These are phyloP conservation scores for Neurospora sp. DNA, from an alignment of 495 filamentous ascomycete species.

Conservation along the genomic window DNA sequence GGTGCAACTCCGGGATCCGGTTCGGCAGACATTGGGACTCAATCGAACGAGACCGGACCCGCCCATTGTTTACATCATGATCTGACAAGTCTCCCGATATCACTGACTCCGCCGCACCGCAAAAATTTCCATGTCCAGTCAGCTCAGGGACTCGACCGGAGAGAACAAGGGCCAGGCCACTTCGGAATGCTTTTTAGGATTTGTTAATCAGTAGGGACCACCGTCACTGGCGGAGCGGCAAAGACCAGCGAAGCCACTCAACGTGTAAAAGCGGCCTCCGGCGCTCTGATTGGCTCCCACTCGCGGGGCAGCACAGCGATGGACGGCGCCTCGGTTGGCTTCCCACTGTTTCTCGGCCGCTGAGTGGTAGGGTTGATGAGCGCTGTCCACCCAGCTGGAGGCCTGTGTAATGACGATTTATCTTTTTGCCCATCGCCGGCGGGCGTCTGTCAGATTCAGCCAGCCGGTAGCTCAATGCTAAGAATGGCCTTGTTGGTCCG, in stretches of 20 bases:
- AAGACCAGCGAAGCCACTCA: slow-evolving; percentile 5
- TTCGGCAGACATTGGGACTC: too few species aligned
- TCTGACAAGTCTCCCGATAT: background rate
- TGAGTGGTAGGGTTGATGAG: background rate
- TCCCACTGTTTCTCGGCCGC: background rate
- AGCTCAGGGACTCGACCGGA: background rate
- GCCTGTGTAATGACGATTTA: background rate
- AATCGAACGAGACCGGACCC: background rate
- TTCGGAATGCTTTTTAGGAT: background rate
- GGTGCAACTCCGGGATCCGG: background rate
- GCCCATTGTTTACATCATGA: background rate
- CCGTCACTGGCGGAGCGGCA: background rate
- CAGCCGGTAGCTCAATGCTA: background rate
- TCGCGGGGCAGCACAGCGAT: slow-evolving; percentile 11
- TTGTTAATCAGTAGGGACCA: background rate
- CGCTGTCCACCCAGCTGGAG: background rate
- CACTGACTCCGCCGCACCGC: background rate
- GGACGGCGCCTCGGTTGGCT: background rate
- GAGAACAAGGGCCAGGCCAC: background rate
- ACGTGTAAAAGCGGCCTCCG: slow-evolving; percentile 7
- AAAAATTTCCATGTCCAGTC: slow-evolving; percentile 1
- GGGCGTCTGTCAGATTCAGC: background rate
- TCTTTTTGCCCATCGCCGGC: background rate
- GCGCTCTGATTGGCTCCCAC: slow-evolving; percentile 6
- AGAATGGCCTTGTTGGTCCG: background rate